These are phyloP conservation scores for Daldinia vernicosa DNA, from an alignment of 495 filamentous ascomycete species.

Conservation along the genomic window DNA sequence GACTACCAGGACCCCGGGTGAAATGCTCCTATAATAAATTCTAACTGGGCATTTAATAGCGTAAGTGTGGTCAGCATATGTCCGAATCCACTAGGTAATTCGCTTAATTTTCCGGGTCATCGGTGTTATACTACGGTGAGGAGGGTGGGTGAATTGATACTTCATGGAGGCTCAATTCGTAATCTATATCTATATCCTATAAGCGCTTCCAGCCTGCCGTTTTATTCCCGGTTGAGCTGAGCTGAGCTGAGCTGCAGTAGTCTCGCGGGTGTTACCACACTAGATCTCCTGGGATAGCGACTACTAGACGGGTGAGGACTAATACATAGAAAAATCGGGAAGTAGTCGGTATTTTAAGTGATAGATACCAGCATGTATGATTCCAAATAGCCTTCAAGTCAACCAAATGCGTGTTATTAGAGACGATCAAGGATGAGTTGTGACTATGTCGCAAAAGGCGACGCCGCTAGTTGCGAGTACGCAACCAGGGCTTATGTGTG, in stretches of 20 bases:
- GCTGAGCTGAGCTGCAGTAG: background rate
- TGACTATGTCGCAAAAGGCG: too few species aligned
- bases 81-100: background rate
- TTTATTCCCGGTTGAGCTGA: background rate
- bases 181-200: background rate
- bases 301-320: too few species aligned
- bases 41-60: background rate
- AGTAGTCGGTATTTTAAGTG: background rate
- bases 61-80: too few species aligned
- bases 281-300: background rate
- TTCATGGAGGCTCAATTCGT: background rate
- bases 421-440: background rate
- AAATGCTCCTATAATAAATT: background rate
- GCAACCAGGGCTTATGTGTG: too few species aligned
- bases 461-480: too few species aligned
- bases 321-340: background rate
- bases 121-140: background rate
- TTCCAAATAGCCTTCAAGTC: background rate
- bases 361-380: background rate
- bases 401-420: background rate
- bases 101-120: background rate
- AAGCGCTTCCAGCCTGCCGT: background rate
- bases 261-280: background rate
- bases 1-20: background rate
- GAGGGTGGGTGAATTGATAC: too few species aligned